phyloP scores from a whole-genome alignment of 208 protist genomes.

The Tritrichomonas musculus region DNA sequence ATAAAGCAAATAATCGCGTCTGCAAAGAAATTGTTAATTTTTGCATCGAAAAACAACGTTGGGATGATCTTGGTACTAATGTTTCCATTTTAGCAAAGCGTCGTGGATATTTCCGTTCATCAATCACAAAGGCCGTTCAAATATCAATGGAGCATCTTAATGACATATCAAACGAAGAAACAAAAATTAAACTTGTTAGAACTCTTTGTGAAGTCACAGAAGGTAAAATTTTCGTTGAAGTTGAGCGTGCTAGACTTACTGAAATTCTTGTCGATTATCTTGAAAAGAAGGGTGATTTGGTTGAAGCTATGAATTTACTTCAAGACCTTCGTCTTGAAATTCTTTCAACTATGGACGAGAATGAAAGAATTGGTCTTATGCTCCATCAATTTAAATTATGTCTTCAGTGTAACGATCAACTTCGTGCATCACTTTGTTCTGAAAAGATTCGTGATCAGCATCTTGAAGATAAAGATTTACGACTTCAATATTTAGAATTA shows the following conservation, averaged over 20 bases:
- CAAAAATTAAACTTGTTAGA: neutral
- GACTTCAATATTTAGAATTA: neutral
- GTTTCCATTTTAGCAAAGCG: neutral
- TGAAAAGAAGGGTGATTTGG: neutral
- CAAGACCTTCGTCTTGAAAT: constrained; percentile 25
- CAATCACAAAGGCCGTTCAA: neutral
- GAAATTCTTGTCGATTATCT: neutral
- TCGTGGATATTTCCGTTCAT: neutral
- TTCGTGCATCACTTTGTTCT: neutral
- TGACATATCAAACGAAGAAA: neutral
- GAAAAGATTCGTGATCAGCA: neutral
- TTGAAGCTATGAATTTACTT: neutral
- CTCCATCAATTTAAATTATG: constrained; percentile 20
- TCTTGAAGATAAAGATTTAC: neutral
- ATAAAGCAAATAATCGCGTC: neutral
- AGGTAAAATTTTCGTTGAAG: constrained; percentile 35
- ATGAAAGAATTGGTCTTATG: neutral
- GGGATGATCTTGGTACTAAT: neutral
- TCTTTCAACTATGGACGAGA: neutral
- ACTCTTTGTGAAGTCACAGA: neutral
- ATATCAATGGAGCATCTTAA: neutral
- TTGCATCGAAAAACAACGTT: neutral
- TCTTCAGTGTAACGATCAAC: neutral
- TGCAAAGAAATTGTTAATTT: neutral
- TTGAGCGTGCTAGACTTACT: neutral